Base-by-base conservation (phyloP, 768 basidiomycete genomes). In the Macrocybe gigantea region DNA sequence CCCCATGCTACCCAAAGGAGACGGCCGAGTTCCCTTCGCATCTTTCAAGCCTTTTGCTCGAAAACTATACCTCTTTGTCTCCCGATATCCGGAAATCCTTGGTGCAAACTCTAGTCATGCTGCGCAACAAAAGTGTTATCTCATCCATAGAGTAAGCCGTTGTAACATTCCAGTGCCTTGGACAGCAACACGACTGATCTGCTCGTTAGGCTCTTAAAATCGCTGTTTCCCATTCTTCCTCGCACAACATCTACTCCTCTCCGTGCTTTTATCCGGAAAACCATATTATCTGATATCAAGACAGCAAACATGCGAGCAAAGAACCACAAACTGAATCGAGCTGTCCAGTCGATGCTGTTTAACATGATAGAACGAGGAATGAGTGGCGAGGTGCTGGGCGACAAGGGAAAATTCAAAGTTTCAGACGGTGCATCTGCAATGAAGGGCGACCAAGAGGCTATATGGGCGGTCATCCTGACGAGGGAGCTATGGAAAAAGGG, bases 381-480 rank as follows among this genome's bases (percentile, higher is more conserved):
- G 85, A 80, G 82, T 36, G 84, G 73, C 1, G 83, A 91, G 56
- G 80, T 92, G 11, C 61, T 82, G 11, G 88, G 91, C 8, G 83
- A 93, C 71, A 93, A 92, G 63, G 93, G 85, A 4, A 92, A 83
- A 57, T 59, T 77, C n/a, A 69, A 77, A 52, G 70, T 68, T 30
- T 57, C 60, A n/a, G 56, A 64, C 43, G 64, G 67, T 22, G 71
- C 75, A 50, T 63, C 63, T n/a, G 60, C 65, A 9, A 63, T 65
- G 30, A 64, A 68, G 47, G 74, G 71, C 42, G 81, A 83, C 1
- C 88, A 92, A 32, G 96, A 97, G 56, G 93, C 94, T 2, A 88
- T 96, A 83, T 98, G 95, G 94, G 95, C 96, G 4, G 83, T 99
- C 43, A 85, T 94, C 38, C 67, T 98, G 46, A 89, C 92, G 12